Conservation (phyloP, 2,329 filamentous ascomycete species). For the Penicillium sp. region DNA sequence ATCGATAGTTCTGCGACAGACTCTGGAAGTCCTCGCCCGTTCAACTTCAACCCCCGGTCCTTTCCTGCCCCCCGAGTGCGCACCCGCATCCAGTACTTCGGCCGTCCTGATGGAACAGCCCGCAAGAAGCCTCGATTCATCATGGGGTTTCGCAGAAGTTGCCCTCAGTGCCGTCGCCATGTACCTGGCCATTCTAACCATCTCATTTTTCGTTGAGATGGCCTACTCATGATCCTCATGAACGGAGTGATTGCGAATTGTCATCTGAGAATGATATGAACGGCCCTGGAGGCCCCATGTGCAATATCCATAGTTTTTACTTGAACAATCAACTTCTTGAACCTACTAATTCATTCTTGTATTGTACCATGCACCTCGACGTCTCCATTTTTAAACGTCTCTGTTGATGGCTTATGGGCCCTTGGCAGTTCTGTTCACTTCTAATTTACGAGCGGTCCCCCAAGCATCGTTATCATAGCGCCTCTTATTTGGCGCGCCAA, state of each 20-base stretch:
- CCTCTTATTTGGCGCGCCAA: background rate
- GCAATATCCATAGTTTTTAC: background rate
- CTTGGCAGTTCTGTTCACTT: background rate
- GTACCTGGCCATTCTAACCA: too few relatives aligned
- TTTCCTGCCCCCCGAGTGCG: background rate
- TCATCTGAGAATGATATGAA: background rate
- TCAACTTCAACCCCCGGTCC: background rate
- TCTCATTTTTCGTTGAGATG: background rate
- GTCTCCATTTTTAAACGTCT: background rate
- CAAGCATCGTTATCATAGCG: background rate
- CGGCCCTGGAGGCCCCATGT: background rate
- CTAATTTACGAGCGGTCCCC: background rate
- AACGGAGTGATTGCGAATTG: background rate
- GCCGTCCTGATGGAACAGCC: background rate
- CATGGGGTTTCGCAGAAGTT: background rate
- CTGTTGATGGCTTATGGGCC: background rate
- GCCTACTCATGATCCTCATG: too few relatives aligned
- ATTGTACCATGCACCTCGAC: background rate
- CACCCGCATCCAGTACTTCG: background rate
- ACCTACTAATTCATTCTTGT: background rate
- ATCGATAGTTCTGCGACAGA: background rate
- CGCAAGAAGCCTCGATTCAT: background rate
- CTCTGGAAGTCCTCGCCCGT: background rate
- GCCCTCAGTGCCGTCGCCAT: background rate
- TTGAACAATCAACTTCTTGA: background rate